Evolutionary conservation across 2,329 filamentous ascomycete species (phyloP).

Genomic region (Botryotinia calthae): DNA sequence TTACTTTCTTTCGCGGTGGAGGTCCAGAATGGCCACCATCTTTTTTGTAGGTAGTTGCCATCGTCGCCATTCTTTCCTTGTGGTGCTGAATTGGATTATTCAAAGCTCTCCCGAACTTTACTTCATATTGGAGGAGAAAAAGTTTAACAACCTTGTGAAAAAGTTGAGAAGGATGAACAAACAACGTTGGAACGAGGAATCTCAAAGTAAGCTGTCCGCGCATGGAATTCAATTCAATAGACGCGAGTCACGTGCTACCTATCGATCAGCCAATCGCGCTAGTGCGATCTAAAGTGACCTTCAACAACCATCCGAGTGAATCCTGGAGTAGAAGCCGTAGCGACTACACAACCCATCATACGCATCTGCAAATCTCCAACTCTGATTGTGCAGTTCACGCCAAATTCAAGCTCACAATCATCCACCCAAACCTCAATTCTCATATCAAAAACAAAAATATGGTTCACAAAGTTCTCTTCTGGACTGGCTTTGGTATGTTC

Average conservation of each 20-base stretch:
- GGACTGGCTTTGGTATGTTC: constrained; percentile 83
- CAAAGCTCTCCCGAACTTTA: background rate
- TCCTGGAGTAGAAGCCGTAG: constrained; percentile 8
- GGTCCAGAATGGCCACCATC: constrained; percentile 25
- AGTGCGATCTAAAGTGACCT: constrained; percentile 8
- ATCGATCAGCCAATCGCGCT: background rate
- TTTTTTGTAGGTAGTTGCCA: constrained; percentile 21
- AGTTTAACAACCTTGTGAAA: background rate
- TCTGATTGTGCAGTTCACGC: background rate
- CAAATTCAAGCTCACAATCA: background rate
- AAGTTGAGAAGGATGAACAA: background rate
- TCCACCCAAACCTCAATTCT: background rate
- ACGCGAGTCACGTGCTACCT: background rate
- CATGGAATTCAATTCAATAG: background rate
- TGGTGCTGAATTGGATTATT: background rate
- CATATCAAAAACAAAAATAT: constrained; percentile 28
- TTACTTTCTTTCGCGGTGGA: constrained; percentile 52
- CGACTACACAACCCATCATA: constrained; percentile 1
- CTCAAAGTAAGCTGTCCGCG: background rate
- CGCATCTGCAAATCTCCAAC: background rate
- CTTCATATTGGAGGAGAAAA: background rate
- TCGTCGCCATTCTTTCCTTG: constrained; percentile 2
- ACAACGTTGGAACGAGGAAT: background rate
- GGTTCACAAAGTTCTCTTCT: constrained; percentile 66
- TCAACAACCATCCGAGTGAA: constrained; percentile 8